Evolutionary conservation across 2,329 filamentous ascomycete species (phyloP).

Genomic region (Fusarium sp.): DNA sequence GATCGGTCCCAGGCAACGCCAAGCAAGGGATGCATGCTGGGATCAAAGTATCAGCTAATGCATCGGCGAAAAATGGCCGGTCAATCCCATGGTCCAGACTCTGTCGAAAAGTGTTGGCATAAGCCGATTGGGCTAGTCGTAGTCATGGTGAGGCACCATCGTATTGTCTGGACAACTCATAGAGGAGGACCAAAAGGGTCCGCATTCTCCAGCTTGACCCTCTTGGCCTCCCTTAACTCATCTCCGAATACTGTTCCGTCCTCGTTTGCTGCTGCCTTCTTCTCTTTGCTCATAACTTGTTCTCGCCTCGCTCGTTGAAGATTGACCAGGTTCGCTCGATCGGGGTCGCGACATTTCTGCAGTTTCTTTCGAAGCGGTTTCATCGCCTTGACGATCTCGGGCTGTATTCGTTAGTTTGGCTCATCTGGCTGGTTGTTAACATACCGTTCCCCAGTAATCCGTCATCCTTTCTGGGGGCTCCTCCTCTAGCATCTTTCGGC

Average conservation of each 20-base stretch:
- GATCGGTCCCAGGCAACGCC: conserved; percentile 20
- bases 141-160: conserved; percentile 8
- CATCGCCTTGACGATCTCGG: conserved; percentile 61
- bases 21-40: conserved; percentile 22
- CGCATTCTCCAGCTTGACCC: conserved; percentile 60
- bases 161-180: conserved; percentile 44
- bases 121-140: conserved; percentile 25
- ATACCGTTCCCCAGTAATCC: conserved; percentile 67
- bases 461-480: conserved; percentile 69
- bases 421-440: conserved; percentile 30
- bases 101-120: conserved; percentile 22
- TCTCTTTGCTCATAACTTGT: conserved; percentile 61
- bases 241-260: conserved; percentile 65
- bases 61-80: conserved; percentile 32
- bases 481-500: conserved; percentile 67
- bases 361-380: conserved; percentile 76
- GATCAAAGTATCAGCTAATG: conserved; percentile 28
- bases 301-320: conserved; percentile 75
- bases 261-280: conserved; percentile 55
- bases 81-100: conserved; percentile 12
- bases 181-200: conserved; percentile 64
- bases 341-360: conserved; percentile 79
- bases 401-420: conserved; percentile 51
- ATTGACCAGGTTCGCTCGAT: conserved; percentile 78
- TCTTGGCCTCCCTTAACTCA: conserved; percentile 59